These are phyloP conservation scores for Bocquillonia castaneifolia DNA, from an alignment of 441 rosid species.

Conservation along the genomic window DNA sequence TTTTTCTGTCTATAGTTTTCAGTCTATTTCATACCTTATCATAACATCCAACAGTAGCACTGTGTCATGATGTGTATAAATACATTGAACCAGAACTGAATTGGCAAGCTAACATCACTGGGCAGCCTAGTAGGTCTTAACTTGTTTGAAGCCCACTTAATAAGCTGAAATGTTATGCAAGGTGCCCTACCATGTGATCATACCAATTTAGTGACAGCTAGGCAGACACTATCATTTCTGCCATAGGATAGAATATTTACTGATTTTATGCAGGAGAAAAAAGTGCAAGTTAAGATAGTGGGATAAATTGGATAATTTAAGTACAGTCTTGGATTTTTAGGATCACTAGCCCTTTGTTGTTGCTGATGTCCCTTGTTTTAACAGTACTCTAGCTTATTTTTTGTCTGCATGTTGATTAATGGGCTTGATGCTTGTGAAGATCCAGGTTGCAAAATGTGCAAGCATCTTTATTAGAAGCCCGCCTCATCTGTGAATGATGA, in stretches of 20 bases:
- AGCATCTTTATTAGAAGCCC: not conserved
- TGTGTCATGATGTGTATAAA: not conserved
- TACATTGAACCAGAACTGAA: not conserved
- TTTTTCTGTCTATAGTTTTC: not conserved
- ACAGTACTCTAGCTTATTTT: not conserved
- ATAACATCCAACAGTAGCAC: not conserved
- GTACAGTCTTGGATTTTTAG: too few relatives aligned
- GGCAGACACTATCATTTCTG: not conserved
- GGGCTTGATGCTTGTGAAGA: not conserved
- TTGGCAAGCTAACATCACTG: not conserved
- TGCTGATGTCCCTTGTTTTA: not conserved
- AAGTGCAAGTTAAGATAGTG: not conserved
- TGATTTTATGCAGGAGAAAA: not conserved
- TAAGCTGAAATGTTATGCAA: not conserved
- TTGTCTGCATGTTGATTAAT: not conserved
- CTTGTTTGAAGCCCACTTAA: not conserved
- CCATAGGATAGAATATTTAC: not conserved
- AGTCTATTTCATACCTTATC: not conserved
- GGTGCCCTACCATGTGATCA: not conserved
- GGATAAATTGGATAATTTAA: too few relatives aligned
- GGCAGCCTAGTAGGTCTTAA: not conserved
- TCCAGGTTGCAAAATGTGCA: not conserved
- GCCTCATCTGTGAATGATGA: not conserved
- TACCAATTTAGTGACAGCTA: not conserved
- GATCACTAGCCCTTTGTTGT: not conserved